A percentile compares a stretch with the other conserved stretches of the same genome.
phyloP scores from a whole-genome alignment of 108 stramenopile genomes.

The Pseudonitzschia multistriata region DNA sequence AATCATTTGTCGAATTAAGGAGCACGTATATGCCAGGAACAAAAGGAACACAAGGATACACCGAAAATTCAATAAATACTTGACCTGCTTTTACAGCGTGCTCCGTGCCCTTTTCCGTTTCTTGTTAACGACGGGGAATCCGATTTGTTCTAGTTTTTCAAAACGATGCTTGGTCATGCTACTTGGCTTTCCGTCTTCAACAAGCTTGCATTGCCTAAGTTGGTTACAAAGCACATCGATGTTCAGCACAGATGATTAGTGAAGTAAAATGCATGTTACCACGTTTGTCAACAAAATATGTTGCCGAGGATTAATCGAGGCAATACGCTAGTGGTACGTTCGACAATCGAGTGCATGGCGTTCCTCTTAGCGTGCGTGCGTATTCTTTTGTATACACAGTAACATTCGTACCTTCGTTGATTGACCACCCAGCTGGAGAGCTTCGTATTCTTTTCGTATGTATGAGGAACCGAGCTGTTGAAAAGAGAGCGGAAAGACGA shows the following conservation, averaged over 20 bases:
- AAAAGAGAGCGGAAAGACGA: background rate
- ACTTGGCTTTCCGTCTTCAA: slow-evolving; percentile 31
- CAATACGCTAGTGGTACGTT: too few species aligned
- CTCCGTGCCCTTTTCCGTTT: background rate
- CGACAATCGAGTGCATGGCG: too few species aligned
- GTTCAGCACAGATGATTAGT: too few species aligned
- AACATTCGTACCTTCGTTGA: slow-evolving; percentile 29
- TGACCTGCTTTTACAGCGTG: background rate
- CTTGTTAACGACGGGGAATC: slow-evolving; percentile 27
- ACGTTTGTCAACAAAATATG: too few species aligned
- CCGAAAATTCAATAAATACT: background rate
- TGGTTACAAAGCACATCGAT: background rate
- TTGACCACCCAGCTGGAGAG: slow-evolving; percentile 28
- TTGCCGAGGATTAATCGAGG: background rate
- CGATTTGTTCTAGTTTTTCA: slow-evolving; percentile 36
- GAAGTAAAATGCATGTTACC: too few species aligned
- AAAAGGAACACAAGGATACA: too few species aligned
- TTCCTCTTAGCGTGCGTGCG: too few species aligned
- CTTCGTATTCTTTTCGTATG: slow-evolving; percentile 18
- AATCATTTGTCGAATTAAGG: too few species aligned
- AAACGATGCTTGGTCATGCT: slow-evolving; percentile 47
- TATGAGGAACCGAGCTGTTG: slow-evolving; percentile 19
- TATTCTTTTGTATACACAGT: too few species aligned
- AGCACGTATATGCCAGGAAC: too few species aligned
- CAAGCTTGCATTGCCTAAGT: slow-evolving; percentile 29